Evolutionary conservation across 1,139 yeast genomes (phyloP).

Genomic region (Taphrina communis): DNA sequence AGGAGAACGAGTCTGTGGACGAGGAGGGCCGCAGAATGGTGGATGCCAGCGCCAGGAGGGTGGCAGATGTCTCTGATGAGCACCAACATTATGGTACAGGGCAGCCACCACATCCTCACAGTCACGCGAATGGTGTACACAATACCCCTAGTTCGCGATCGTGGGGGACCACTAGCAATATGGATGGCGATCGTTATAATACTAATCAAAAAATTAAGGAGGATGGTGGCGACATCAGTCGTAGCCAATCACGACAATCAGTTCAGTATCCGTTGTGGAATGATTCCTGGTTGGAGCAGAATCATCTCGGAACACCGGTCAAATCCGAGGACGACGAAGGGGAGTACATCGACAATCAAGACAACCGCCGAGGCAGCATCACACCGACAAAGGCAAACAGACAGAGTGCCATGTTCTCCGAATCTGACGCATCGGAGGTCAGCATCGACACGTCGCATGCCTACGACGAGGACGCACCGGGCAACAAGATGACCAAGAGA

Average conservation of each 20-base stretch:
- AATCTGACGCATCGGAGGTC: neutral
- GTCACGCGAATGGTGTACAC: neutral
- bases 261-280: slow-evolving; percentile 3
- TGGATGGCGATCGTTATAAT: neutral
- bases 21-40: slow-evolving; percentile 6
- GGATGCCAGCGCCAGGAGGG: slow-evolving; percentile 2
- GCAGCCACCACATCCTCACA: neutral
- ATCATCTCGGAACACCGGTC: slow-evolving; percentile 5
- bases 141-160: neutral
- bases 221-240: neutral
- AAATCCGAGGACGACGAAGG: neutral
- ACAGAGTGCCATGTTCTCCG: slow-evolving; percentile 7
- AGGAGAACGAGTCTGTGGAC: slow-evolving; percentile 1
- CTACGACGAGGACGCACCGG: slow-evolving; percentile 10
- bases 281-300: slow-evolving; percentile 5
- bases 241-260: slow-evolving; percentile 6
- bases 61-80: slow-evolving; percentile 3
- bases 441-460: slow-evolving; percentile 10
- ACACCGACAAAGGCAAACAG: slow-evolving; percentile 4
- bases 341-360: neutral
- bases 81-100: neutral
- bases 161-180: neutral
- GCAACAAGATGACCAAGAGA: slow-evolving; percentile 15
- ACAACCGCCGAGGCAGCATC: slow-evolving; percentile 7
- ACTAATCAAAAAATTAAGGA: neutral